phyloP scores from a whole-genome alignment of 257 asterid genomes.

The Lavandula angustifolia region DNA sequence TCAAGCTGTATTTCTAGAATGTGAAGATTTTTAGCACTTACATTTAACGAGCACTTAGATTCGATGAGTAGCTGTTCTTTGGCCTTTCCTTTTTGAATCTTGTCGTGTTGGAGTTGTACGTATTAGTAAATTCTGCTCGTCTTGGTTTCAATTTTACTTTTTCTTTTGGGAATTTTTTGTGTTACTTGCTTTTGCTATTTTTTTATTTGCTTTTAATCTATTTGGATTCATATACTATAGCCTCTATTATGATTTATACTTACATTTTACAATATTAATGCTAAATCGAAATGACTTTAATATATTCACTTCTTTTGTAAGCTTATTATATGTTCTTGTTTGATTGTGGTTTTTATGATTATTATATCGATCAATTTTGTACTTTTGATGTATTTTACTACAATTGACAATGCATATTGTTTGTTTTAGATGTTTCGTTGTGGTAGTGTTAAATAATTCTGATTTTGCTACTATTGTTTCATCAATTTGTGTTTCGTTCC shows the following conservation, averaged over 20 bases:
- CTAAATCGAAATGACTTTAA: neutral
- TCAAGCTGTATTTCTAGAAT: neutral
- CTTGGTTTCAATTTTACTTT: neutral
- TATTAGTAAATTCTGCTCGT: neutral
- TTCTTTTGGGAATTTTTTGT: neutral
- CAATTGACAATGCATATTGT: neutral
- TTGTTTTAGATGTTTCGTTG: neutral
- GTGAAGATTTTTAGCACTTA: neutral
- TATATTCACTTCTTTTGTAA: neutral
- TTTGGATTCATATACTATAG: neutral
- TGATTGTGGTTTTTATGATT: neutral
- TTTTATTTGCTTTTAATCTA: neutral
- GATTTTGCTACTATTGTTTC: neutral
- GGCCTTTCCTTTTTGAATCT: neutral
- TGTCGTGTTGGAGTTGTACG: neutral
- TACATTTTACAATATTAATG: neutral
- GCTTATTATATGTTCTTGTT: neutral
- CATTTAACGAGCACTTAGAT: neutral
- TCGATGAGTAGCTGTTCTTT: neutral
- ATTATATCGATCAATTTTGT: neutral
- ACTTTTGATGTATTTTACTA: too few species aligned
- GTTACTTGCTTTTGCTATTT: neutral
- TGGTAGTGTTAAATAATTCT: neutral
- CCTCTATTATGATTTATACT: neutral
- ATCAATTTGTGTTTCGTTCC: neutral